Evolutionary conservation across 768 basidiomycete species (phyloP).

Genomic region (Zangia roseola): DNA sequence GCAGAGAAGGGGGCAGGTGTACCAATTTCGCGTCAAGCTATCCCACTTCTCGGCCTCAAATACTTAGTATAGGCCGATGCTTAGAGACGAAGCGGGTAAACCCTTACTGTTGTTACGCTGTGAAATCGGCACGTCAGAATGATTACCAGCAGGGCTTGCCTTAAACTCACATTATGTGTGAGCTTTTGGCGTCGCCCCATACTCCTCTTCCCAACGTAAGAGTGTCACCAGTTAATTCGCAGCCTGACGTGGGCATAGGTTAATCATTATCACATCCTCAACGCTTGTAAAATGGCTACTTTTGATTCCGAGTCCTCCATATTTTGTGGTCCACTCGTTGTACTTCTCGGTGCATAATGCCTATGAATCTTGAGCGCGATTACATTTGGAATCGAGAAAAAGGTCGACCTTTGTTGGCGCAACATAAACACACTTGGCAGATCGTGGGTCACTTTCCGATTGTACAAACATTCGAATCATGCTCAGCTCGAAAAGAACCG

Average conservation of each 20-base stretch:
- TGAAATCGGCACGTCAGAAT: slow-evolving; percentile 1
- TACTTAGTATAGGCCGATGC: background rate
- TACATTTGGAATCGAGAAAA: background rate
- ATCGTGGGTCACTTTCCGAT: slow-evolving; percentile 31
- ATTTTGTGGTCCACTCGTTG: slow-evolving; percentile 83
- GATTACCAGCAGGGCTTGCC: background rate
- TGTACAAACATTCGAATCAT: slow-evolving; percentile 72
- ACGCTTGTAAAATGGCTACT: slow-evolving; percentile 44
- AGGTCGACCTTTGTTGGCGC: slow-evolving; percentile 80
- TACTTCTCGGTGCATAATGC: slow-evolving; percentile 85
- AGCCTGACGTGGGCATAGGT: slow-evolving; percentile 46
- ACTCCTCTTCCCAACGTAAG: slow-evolving; percentile 59
- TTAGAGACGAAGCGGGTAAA: background rate
- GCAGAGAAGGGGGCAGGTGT: slow-evolving; percentile 33
- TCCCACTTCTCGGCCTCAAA: slow-evolving; percentile 94
- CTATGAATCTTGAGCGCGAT: slow-evolving; percentile 36
- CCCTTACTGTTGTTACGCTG: slow-evolving; percentile 75
- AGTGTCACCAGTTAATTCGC: slow-evolving; percentile 92
- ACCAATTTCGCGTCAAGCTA: slow-evolving; percentile 88
- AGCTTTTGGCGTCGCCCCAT: slow-evolving; percentile 72
- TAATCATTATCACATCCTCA: background rate
- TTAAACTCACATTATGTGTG: slow-evolving; percentile 72
- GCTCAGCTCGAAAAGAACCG: slow-evolving; percentile 89
- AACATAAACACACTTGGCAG: slow-evolving; percentile 83
- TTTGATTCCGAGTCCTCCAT: slow-evolving; percentile 70